These are phyloP conservation scores for Fusarium xylarioides DNA, from an alignment of 2,329 filamentous ascomycete species.

Conservation along the genomic window DNA sequence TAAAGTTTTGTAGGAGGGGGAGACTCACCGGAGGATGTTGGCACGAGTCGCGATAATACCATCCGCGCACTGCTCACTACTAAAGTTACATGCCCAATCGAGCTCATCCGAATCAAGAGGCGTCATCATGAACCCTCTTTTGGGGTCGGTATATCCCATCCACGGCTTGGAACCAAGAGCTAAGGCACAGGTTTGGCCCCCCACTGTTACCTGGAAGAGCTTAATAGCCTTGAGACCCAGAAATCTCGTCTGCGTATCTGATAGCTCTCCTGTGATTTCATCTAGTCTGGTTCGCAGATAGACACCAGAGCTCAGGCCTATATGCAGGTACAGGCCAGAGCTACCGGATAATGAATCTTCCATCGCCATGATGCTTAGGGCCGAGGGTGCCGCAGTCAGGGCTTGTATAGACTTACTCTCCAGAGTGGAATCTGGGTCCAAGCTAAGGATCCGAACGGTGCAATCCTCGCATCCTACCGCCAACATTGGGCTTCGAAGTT, in stretches of 20 bases:
- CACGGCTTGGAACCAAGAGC: conserved; percentile 92
- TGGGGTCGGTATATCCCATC: conserved; percentile 92
- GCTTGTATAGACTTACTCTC: conserved; percentile 96
- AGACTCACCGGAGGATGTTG: background rate
- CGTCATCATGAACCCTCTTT: conserved; percentile 88
- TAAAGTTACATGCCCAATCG: conserved; percentile 96
- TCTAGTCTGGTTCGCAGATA: conserved; percentile 95
- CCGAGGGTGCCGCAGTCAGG: conserved; percentile 86
- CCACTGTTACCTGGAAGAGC: conserved; percentile 86
- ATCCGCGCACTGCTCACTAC: conserved; percentile 90
- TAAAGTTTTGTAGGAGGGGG: rapidly evolving
- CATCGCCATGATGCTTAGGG: conserved; percentile 93
- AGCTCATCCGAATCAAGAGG: conserved; percentile 87
- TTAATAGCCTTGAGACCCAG: conserved; percentile 89
- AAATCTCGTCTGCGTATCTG: conserved; percentile 93
- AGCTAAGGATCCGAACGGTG: conserved; percentile 89
- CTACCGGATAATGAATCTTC: conserved; percentile 89
- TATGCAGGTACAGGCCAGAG: conserved; percentile 92
- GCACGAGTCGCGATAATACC: conserved; percentile 86
- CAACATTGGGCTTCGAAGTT: conserved; percentile 87
- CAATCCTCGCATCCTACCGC: conserved; percentile 97
- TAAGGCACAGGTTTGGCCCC: conserved; percentile 83
- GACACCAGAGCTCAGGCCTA: conserved; percentile 93
- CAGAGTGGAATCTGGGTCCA: conserved; percentile 88
- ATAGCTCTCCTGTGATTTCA: conserved; percentile 92